Conservation (phyloP, 2,329 filamentous ascomycete species). For the Sclerotiophoma versabilis region DNA sequence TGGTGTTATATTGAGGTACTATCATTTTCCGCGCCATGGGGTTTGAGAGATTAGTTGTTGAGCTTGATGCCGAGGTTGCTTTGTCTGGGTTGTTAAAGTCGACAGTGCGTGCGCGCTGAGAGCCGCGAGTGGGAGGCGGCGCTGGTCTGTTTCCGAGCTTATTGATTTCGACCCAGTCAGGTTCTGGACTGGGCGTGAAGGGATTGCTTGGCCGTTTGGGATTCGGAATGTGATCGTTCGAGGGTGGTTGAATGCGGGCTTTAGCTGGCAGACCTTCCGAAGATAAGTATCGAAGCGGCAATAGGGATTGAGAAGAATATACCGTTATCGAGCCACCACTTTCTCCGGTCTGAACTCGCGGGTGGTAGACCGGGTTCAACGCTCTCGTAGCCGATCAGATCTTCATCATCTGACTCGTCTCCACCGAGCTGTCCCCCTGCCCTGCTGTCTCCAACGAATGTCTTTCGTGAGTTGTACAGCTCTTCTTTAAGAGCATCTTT, state of each 20-base stretch:
- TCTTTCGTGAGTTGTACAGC: slow-evolving; percentile 73
- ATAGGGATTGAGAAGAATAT: slow-evolving; percentile 60
- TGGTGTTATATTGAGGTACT: slow-evolving; percentile 38
- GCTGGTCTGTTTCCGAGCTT: slow-evolving; percentile 35
- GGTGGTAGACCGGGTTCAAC: slow-evolving; percentile 78
- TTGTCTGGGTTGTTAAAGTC: slow-evolving; percentile 36
- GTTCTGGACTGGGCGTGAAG: slow-evolving; percentile 74
- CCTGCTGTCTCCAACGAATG: slow-evolving; percentile 69
- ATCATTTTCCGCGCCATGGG: slow-evolving; percentile 40
- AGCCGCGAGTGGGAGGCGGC: slow-evolving; percentile 42
- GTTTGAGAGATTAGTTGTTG: slow-evolving; percentile 31
- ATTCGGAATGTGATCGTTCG: slow-evolving; percentile 70
- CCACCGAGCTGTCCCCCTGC: slow-evolving; percentile 57
- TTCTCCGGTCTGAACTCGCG: slow-evolving; percentile 67
- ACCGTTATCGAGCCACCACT: slow-evolving; percentile 72
- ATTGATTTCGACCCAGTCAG: slow-evolving; percentile 76
- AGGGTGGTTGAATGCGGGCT: slow-evolving; percentile 73
- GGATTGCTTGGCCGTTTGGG: slow-evolving; percentile 80
- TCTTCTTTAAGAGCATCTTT: slow-evolving; percentile 76
- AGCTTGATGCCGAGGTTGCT: slow-evolving; percentile 17
- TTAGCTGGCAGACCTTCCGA: slow-evolving; percentile 72
- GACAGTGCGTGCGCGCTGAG: slow-evolving; percentile 37
- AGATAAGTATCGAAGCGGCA: slow-evolving; percentile 32
- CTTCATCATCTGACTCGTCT: slow-evolving; percentile 76
- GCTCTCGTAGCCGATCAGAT: slow-evolving; percentile 80